Conservation (phyloP, 164 flowering plant species). For the Piper longum region DNA sequence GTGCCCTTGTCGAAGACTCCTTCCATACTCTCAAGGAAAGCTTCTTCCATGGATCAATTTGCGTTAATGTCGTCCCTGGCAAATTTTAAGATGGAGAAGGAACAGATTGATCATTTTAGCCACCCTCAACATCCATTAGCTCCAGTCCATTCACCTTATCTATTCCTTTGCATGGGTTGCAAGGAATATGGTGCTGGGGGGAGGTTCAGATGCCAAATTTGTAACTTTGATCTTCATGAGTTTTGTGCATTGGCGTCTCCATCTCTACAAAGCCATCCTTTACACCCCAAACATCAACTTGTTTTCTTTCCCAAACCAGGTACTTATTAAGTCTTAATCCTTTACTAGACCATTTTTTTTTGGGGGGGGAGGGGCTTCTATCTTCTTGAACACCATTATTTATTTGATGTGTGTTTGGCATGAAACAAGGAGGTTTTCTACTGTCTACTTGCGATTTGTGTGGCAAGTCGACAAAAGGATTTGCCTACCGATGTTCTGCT, state of each 20-base stretch:
- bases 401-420: no score
- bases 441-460: constrained; percentile 56
- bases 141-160: constrained; percentile 21
- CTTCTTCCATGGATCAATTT: not conserved
- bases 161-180: constrained; percentile 63
- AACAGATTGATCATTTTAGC: constrained; percentile 25
- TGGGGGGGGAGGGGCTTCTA: no score
- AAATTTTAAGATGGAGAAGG: constrained; percentile 17
- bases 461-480: constrained; percentile 44
- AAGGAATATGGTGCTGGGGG: constrained; percentile 67
- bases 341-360: not conserved
- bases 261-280: constrained; percentile 35
- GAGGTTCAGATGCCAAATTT: constrained; percentile 42
- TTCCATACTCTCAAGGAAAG: not conserved
- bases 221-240: constrained; percentile 61
- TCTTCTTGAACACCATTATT: no score
- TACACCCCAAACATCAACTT: constrained; percentile 59
- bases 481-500: constrained; percentile 38
- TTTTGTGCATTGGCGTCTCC: constrained; percentile 64
- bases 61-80: not conserved
- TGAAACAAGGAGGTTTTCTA: constrained; percentile 25
- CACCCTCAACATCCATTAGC: constrained; percentile 55
- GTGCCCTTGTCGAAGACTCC: not conserved
- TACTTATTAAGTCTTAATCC: not conserved
- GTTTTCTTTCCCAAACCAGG: constrained; percentile 34